Conservation (phyloP, 176 grass and related monocot species). For the Oryza meyeriana region DNA sequence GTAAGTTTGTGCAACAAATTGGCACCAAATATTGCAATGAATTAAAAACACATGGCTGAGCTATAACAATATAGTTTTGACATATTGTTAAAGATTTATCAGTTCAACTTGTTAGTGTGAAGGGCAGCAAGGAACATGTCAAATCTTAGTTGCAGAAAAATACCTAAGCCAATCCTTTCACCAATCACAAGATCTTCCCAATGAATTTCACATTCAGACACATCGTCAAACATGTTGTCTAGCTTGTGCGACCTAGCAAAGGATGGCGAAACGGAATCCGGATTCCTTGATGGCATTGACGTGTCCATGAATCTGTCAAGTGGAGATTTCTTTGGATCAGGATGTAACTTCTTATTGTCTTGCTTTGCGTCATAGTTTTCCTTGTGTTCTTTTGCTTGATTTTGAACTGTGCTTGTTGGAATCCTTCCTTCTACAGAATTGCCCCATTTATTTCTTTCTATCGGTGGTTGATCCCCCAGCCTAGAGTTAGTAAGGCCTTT, state of each 20-base stretch:
- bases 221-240: constrained; percentile 85
- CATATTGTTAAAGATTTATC: neutral
- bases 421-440: constrained; percentile 33
- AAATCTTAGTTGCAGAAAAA: constrained; percentile 36
- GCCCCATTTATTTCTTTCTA: constrained; percentile 41
- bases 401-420: constrained; percentile 39
- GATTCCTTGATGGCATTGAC: constrained; percentile 41
- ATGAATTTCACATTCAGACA: constrained; percentile 92
- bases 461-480: constrained; percentile 32
- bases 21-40: constrained; percentile 1
- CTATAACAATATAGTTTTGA: constrained; percentile 24
- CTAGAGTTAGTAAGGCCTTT: constrained; percentile 41
- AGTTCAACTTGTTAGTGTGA: constrained; percentile 25
- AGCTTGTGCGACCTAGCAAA: constrained; percentile 57
- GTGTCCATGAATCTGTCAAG: constrained; percentile 68
- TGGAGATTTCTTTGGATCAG: constrained; percentile 58
- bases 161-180: constrained; percentile 99
- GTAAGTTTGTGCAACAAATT: constrained; percentile 17
- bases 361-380: constrained; percentile 48
- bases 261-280: constrained; percentile 46
- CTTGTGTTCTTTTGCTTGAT: constrained; percentile 33
- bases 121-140: constrained; percentile 8
- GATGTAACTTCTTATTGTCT: constrained; percentile 46
- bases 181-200: constrained; percentile 98
- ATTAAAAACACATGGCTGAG: constrained; percentile 21